Conservation (phyloP, 306 rosid genomes). For the Malus orientalis region DNA sequence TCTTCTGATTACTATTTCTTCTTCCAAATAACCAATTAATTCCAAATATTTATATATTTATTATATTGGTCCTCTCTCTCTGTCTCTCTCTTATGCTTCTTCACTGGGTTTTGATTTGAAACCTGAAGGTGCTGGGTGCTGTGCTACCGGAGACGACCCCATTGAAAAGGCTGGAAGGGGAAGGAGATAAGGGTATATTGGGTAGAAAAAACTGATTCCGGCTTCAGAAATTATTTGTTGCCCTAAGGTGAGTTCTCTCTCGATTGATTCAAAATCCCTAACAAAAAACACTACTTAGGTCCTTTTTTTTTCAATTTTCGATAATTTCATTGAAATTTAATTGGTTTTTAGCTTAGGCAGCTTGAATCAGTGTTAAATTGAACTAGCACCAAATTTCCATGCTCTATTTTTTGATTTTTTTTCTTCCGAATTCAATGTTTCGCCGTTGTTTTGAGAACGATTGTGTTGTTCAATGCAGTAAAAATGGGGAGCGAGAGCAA, state of each 20-base stretch:
- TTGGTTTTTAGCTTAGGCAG: background rate
- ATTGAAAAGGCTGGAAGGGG: too few relatives aligned
- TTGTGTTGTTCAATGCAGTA: constrained; percentile 13
- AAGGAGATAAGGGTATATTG: too few relatives aligned
- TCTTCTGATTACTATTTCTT: too few relatives aligned
- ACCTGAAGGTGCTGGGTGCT: too few relatives aligned
- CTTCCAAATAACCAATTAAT: too few relatives aligned
- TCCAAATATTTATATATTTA: too few relatives aligned
- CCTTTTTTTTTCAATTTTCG: background rate
- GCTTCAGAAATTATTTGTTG: background rate
- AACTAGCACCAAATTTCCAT: background rate
- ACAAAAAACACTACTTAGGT: background rate
- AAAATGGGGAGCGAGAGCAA: constrained; percentile 53
- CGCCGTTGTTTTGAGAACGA: background rate
- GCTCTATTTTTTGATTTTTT: background rate
- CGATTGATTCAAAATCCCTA: background rate
- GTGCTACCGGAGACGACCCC: too few relatives aligned
- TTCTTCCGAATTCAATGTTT: background rate
- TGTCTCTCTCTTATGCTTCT: too few relatives aligned
- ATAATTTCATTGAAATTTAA: background rate
- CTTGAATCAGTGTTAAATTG: background rate
- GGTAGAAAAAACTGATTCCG: too few relatives aligned
- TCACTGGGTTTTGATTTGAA: too few relatives aligned
- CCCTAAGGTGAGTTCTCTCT: background rate
- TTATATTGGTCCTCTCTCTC: too few relatives aligned